Evolutionary conservation across 1,284 basidiomycete genomes (phyloP).

Genomic region (Ustilago cynodontis): DNA sequence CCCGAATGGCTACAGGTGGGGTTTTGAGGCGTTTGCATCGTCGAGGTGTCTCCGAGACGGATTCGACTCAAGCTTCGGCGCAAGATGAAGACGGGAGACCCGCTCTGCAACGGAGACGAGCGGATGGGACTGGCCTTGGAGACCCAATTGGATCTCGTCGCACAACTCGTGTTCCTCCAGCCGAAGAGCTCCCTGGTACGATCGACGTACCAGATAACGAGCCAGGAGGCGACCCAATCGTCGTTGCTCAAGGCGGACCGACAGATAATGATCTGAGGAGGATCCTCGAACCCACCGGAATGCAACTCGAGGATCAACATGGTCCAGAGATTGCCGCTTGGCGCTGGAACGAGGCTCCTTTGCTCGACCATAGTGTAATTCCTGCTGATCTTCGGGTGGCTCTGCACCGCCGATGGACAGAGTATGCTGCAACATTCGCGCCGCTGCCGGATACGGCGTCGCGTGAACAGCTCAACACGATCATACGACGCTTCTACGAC

Average conservation of each 20-base stretch:
- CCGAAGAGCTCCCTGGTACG: background rate
- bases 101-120: background rate
- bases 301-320: conserved; percentile 10
- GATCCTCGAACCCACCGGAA: conserved; percentile 8
- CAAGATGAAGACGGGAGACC: too few species aligned
- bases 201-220: too few species aligned
- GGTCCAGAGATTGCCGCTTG: conserved; percentile 14
- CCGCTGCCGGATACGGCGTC: background rate
- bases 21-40: background rate
- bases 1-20: background rate
- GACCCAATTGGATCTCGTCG: background rate
- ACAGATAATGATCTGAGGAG: background rate
- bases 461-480: too few species aligned
- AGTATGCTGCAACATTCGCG: background rate
- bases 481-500: background rate
- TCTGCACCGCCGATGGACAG: background rate
- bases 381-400: background rate
- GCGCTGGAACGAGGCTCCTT: conserved; percentile 1
- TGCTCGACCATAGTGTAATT: background rate
- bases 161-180: background rate
- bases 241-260: too few species aligned
- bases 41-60: background rate
- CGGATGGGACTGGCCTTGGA: background rate
- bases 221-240: too few species aligned
- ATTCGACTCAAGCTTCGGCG: background rate